Evolutionary conservation across 2,329 filamentous ascomycete species (phyloP).

Genomic region (Didymella exigua): DNA sequence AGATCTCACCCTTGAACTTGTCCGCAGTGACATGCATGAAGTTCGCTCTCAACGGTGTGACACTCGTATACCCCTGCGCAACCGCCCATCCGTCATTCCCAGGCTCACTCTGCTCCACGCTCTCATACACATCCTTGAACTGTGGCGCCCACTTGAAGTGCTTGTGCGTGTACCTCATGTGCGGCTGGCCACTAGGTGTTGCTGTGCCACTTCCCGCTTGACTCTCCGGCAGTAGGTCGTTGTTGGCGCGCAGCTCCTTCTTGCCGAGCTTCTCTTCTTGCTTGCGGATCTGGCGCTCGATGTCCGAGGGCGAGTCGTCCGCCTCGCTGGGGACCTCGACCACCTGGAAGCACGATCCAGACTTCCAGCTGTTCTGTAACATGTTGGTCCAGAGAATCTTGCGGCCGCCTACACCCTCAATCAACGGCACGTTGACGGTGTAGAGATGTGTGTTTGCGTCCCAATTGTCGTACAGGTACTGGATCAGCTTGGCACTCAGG

Average conservation of each 20-base stretch:
- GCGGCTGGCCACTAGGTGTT: constrained; percentile 37
- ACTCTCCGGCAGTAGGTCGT: constrained; percentile 23
- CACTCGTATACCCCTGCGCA: constrained; percentile 83
- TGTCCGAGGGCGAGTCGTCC: constrained; percentile 65
- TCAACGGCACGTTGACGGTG: constrained; percentile 85
- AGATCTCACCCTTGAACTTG: constrained; percentile 41
- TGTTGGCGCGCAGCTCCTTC: constrained; percentile 40
- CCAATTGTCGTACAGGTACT: constrained; percentile 80
- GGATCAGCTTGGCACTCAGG: constrained; percentile 76
- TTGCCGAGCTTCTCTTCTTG: constrained; percentile 59
- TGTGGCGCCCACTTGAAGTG: constrained; percentile 95
- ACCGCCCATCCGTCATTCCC: constrained; percentile 95
- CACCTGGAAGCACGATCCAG: constrained; percentile 86
- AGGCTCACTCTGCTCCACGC: constrained; percentile 76
- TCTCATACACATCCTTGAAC: constrained; percentile 85
- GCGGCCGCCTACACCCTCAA: constrained; percentile 72
- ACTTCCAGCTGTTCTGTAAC: constrained; percentile 87
- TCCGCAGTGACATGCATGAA: constrained; percentile 69
- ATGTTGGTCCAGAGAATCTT: constrained; percentile 84
- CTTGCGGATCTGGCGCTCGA: constrained; percentile 76
- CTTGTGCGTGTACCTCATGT: constrained; percentile 70
- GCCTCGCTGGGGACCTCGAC: constrained; percentile 68
- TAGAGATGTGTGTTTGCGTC: constrained; percentile 77
- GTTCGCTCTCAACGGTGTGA: constrained; percentile 90
- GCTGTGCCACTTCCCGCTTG: constrained; percentile 38